phyloP scores from a whole-genome alignment of 352 stramenopile species.

The Blastocystis sp. region DNA sequence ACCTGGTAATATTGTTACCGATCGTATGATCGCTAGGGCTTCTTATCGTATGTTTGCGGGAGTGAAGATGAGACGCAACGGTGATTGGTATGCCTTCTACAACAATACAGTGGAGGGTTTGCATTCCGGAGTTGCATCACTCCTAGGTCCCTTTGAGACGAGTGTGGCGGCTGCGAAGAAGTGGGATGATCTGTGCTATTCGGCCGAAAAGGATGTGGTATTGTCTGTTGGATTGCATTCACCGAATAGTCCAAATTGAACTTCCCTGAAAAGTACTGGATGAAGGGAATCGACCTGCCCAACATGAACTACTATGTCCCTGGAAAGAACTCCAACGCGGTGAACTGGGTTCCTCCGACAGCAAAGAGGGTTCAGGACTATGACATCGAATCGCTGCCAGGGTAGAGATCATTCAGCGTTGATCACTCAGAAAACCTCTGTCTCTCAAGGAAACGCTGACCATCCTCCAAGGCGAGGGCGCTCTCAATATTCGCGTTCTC shows the following conservation, averaged over 20 bases:
- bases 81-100: slow-evolving; percentile 50
- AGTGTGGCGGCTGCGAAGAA: slow-evolving; percentile 38
- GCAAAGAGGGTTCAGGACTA: neutral
- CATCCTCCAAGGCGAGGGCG: slow-evolving; percentile 6
- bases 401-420: neutral
- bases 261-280: slow-evolving; percentile 45
- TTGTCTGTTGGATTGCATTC: neutral
- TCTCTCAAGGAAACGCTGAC: slow-evolving; percentile 25
- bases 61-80: slow-evolving; percentile 42
- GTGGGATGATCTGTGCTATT: slow-evolving; percentile 34
- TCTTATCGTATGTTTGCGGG: slow-evolving; percentile 32
- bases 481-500: slow-evolving; percentile 35
- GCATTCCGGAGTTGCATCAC: neutral
- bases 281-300: neutral
- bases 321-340: neutral
- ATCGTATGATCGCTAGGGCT: neutral
- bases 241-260: slow-evolving; percentile 15
- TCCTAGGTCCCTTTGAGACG: slow-evolving; percentile 13
- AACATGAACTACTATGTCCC: slow-evolving; percentile 24
- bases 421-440: slow-evolving; percentile 7
- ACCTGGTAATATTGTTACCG: neutral
- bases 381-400: neutral
- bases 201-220: neutral
- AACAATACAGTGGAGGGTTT: neutral
- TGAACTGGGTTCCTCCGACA: slow-evolving; percentile 20